phyloP scores from a whole-genome alignment of 164 flowering plant genomes.

The Sedum album region DNA sequence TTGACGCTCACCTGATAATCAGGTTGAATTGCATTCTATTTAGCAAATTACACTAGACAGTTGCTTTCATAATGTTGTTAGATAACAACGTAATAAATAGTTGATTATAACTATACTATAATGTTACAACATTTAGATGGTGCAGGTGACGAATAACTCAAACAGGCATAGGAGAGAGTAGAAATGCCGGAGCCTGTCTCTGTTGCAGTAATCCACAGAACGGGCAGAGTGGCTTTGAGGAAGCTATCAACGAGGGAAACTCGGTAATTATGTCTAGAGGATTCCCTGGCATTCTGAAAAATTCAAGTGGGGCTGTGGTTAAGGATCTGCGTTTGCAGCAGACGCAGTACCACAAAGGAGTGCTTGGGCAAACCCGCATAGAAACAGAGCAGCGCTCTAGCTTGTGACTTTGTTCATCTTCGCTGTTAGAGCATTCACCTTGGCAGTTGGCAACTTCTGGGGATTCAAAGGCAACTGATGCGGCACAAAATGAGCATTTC shows the following conservation, averaged over 20 bases:
- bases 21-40: too few relatives aligned
- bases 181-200: slow-evolving; percentile 65
- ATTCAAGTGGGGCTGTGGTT: slow-evolving; percentile 37
- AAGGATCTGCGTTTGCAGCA: slow-evolving; percentile 58
- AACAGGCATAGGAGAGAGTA: slow-evolving; percentile 60
- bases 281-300: slow-evolving; percentile 33
- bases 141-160: slow-evolving; percentile 16
- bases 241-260: slow-evolving; percentile 12
- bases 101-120: background rate
- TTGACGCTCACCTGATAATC: too few relatives aligned
- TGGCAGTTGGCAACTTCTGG: slow-evolving; percentile 60
- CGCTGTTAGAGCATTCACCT: slow-evolving; percentile 19
- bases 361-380: slow-evolving; percentile 61
- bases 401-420: slow-evolving; percentile 34
- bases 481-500: slow-evolving; percentile 58
- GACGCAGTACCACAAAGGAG: slow-evolving; percentile 68
- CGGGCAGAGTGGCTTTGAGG: slow-evolving; percentile 60
- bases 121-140: background rate
- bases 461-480: slow-evolving; percentile 72
- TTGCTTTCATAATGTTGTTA: too few relatives aligned
- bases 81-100: background rate
- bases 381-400: slow-evolving; percentile 59
- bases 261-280: slow-evolving; percentile 28
- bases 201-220: slow-evolving; percentile 83
- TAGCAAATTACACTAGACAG: too few relatives aligned